Percentiles rank a stretch among this genome's conserved stretches.
These are phyloP conservation scores for Climacium dendroides DNA, from an alignment of 225 moss, liverwort and hornwort genomes.

Conservation along the genomic window DNA sequence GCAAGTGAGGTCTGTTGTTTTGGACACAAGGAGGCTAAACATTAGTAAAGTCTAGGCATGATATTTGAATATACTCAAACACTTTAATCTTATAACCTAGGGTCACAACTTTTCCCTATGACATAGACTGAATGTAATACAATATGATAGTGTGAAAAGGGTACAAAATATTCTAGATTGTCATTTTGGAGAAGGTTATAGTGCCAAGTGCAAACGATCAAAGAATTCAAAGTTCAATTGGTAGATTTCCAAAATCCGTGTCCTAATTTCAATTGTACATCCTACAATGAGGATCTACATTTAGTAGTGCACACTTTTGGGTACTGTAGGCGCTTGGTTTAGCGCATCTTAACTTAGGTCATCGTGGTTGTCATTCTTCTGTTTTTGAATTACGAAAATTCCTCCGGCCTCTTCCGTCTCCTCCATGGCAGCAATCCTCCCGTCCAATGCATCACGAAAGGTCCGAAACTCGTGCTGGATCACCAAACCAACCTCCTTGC, in stretches of 20 bases:
- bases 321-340: not conserved
- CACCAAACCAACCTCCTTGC: constrained; percentile 29
- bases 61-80: not conserved
- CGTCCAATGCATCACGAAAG: constrained; percentile 31
- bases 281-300: not conserved
- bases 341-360: not conserved
- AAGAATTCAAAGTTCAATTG: not conserved
- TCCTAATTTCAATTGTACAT: not conserved
- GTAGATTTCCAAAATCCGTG: not conserved
- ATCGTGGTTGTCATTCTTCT: not conserved
- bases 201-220: not conserved
- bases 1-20: not conserved
- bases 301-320: not conserved
- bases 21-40: not conserved
- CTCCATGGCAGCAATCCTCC: not conserved
- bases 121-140: not conserved
- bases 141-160: too few relatives aligned
- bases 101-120: not conserved
- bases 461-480: constrained; percentile 14
- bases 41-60: not conserved
- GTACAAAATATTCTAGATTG: not conserved
- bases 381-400: constrained; percentile 20
- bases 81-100: not conserved
- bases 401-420: constrained; percentile 21
- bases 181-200: not conserved